Percentiles rank a stretch among this genome's conserved stretches.
These are phyloP conservation scores for Isatis lusitanica DNA, from an alignment of 441 rosid species.

Conservation along the genomic window DNA sequence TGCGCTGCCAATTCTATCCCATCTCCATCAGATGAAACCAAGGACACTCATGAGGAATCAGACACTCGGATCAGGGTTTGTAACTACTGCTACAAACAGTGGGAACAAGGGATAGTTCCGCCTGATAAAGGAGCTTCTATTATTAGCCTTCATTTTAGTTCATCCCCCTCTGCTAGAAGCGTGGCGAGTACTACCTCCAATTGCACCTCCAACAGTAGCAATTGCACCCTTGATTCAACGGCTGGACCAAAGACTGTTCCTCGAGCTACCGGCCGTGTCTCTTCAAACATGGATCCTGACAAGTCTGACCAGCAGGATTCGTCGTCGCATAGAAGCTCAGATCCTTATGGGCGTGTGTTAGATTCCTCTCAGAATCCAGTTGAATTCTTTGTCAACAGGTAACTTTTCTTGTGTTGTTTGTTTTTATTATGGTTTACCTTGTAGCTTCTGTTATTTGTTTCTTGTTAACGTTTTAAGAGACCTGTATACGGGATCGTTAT, in stretches of 20 bases:
- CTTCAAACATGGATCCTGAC: conserved; percentile 42
- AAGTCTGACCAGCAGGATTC: conserved; percentile 41
- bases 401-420: conserved; percentile 7
- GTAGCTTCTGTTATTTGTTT: conserved; percentile 3
- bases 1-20: conserved; percentile 65
- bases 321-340: conserved; percentile 38
- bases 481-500: background rate
- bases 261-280: conserved; percentile 37
- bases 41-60: conserved; percentile 45
- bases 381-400: conserved; percentile 56
- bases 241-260: conserved; percentile 43
- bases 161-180: conserved; percentile 59
- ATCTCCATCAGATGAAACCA: conserved; percentile 45
- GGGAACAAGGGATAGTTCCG: conserved; percentile 49
- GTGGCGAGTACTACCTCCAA: conserved; percentile 55
- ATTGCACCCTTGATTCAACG: conserved; percentile 52
- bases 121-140: conserved; percentile 49
- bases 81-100: conserved; percentile 68
- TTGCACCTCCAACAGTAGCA: conserved; percentile 54
- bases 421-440: background rate
- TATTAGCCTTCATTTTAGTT: conserved; percentile 46
- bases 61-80: conserved; percentile 60
- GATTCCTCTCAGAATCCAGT: conserved; percentile 46
- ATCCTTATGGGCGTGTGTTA: conserved; percentile 33
- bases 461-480: background rate